Percentiles rank a stretch among this genome's conserved stretches.
Conservation (phyloP, 495 filamentous ascomycete genomes). For the Podospora conica region DNA sequence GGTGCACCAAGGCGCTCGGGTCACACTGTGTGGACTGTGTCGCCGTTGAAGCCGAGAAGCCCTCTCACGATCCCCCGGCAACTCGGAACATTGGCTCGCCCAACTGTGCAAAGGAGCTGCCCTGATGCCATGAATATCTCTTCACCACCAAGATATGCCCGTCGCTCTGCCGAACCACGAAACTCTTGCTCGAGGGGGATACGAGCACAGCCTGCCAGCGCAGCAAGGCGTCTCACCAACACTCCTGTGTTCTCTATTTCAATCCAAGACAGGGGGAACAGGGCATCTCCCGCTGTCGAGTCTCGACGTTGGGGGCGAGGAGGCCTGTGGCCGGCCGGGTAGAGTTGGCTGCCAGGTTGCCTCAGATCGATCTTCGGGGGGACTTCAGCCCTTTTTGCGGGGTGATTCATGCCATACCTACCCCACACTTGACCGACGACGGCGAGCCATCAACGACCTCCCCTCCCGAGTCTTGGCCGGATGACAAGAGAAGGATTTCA, state of each 20-base stretch:
- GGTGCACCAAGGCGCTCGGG: neutral
- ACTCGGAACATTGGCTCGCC: neutral
- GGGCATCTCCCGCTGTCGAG: neutral
- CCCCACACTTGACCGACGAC: neutral
- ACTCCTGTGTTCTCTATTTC: too few relatives aligned
- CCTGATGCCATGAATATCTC: neutral
- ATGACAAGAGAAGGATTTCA: neutral
- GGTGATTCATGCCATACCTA: neutral
- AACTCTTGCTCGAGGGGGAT: neutral
- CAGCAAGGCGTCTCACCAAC: neutral
- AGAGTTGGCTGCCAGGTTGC: neutral
- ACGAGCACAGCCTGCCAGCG: neutral
- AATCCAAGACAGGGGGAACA: too few relatives aligned
- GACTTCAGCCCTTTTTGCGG: slow-evolving; percentile 7
- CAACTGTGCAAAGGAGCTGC: neutral
- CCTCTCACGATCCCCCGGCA: too few relatives aligned
- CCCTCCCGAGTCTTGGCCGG: neutral
- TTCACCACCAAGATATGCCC: neutral
- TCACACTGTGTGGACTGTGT: neutral
- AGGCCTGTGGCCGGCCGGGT: neutral
- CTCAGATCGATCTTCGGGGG: neutral
- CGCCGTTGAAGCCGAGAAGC: neutral
- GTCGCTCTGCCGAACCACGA: neutral
- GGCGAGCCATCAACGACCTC: neutral
- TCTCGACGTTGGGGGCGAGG: neutral